Conservation (phyloP, 495 filamentous ascomycete species). For the Annulohypoxylon stygium region DNA sequence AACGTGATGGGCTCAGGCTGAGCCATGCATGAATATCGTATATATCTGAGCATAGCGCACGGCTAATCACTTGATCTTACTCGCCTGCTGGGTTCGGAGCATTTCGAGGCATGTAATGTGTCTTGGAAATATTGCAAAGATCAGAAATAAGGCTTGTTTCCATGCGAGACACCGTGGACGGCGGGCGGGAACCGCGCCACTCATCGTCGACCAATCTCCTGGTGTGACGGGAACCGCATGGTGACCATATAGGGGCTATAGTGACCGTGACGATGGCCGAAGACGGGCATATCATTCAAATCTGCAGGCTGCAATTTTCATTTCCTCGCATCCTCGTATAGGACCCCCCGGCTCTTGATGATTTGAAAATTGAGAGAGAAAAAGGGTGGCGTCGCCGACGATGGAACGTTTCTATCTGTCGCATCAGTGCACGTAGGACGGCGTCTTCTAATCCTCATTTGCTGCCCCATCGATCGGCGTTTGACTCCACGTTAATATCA, state of each 20-base stretch:
- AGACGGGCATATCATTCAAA: conserved; percentile 1
- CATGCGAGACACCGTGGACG: background rate
- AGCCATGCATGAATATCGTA: background rate
- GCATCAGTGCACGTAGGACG: background rate
- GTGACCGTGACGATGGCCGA: background rate
- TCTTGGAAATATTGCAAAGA: background rate
- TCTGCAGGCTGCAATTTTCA: background rate
- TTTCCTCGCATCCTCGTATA: background rate
- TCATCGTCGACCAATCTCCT: background rate
- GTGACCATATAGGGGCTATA: background rate
- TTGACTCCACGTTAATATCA: conserved; percentile 4
- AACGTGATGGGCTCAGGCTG: background rate
- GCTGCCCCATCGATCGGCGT: conserved; percentile 3
- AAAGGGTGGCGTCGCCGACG: background rate
- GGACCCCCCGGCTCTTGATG: background rate
- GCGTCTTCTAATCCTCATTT: background rate
- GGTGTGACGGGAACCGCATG: conserved; percentile 1
- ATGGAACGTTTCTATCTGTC: conserved; percentile 19
- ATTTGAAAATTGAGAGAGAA: background rate
- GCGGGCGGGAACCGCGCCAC: background rate
- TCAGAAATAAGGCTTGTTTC: background rate
- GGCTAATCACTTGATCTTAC: conserved; percentile 7
- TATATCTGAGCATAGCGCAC: background rate
- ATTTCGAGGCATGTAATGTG: background rate
- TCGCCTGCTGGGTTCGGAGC: background rate